Evolutionary conservation across 2,329 filamentous ascomycete genomes (phyloP), one percentile per base, ranked within the genome.

Genomic region (Penicillium oxalicum): DNA sequence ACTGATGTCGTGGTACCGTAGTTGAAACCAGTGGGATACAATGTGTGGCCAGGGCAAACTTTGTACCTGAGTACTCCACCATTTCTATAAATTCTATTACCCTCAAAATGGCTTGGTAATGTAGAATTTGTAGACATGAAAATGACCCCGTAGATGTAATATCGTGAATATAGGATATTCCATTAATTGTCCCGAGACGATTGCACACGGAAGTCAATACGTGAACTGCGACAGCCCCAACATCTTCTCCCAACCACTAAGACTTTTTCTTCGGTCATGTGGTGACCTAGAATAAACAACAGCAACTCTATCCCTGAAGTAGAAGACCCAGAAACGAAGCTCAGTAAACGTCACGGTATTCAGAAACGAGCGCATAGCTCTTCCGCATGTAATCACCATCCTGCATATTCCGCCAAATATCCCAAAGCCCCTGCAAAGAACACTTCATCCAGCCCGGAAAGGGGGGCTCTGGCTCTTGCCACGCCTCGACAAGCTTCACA

Each of bases 391-490:
- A 48, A 44, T 36, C 35, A 9, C 40, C 35, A 38, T 40, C 46
- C 27, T 40, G 29, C 29, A 48, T 48, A 35, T 44, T 33, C 35
- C 35, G 6, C 46, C 40, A 48, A 8, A 48, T n/a, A 29, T 44
- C 40, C 33, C 33, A 44, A 25, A 48, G 36, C 33, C 34, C 27
- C 26, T 33, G 9, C 38, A 46, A 27, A 18, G 48, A 49, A 28
- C 48, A 49, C 33, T 49, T 49, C 28, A 49, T 48, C 34, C 34
- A 43, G 26, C 46, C 46, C 5, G 26, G 33, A 44, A 48, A 48
- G 4, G 37, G 37, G 18, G 18, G n/a, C 4, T 26, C 37, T 12
- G 13, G 37, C 37, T 39, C 18, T 39, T 39, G 37, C 37, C 37
- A 39, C 8, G 37, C 37, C 18, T 39, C 18, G 4, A 39, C 37